Evolutionary conservation across 192 early-diverging fungal genomes (phyloP), one percentile per base, ranked within the genome.

Genomic region (Coemansia sp.): DNA sequence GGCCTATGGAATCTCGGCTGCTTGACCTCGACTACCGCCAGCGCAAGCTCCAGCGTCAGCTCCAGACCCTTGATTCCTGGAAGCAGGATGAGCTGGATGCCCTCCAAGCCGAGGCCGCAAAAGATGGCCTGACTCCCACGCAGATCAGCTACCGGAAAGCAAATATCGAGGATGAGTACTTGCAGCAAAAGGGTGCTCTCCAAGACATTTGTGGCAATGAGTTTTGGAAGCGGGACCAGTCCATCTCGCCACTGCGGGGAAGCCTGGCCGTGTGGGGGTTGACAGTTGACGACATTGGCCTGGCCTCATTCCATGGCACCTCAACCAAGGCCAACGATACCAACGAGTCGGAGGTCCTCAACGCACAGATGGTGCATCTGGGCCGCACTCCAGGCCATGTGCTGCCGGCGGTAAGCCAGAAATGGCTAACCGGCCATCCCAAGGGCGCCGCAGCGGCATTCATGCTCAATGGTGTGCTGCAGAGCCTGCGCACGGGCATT

Each of bases 271-370:
- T 80, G 5, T 96, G 81, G 65, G 92, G 92, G 27, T 63, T 96
- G 48, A 91, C 83, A 22, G 77, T 91, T 36, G 89, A 96, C 66
- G 90, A 96, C 66, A 87, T 96, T 70, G 84, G 86, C 35, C 80
- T 92, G 30, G 86, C 87, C n/a, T 96, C 90, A 18, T 71, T 43
- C 41, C 41, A 43, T 28, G 92, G 90, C 44, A 95, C 92, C 18
- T 85, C 86, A 20, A 96, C 93, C 47, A 84, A 85, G 69, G 90
- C 90, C 33, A 96, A 96, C 63, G 93, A 96, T 67, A 85, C 87
- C 79, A 96, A 94, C 75, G 90, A 94, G 63, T 96, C 91, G 5
- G 82, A 84, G 9, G 89, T 89, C 1, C 44, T 90, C 37, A 88
- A 92, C 78, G 76, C 85, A 49, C 91, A 96, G 74, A 62, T 96